Evolutionary conservation across 495 filamentous ascomycete species (phyloP), one percentile per base, ranked within the genome.

Genomic region (Mytilinidion resinicola): DNA sequence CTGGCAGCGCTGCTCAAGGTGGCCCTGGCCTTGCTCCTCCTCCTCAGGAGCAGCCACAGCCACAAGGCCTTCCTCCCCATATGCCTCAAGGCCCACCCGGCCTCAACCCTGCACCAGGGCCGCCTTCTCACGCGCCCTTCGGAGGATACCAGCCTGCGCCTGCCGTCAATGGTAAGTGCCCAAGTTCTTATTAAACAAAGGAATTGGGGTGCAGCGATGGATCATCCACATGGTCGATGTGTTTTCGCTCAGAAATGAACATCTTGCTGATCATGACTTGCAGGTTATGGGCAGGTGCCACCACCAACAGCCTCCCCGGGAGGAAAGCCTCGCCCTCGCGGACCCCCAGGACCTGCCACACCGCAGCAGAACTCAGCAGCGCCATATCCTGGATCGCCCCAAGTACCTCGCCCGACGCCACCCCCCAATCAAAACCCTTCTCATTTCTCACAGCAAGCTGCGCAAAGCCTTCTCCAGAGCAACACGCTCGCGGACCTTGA

Each of bases 401-500:
- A 91, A 66, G 84, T 93, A 48, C 83, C 85, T 39, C 89, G 91
- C 47, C 91, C 90, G 2, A 90, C 87, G 8, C 88, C 90, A 33
- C 85, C 79, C 44, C 79, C 73, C 42, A 73, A 62, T 69, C 82
- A 72, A 71, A 73, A 73, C 57, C 76, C 72, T 63, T 55, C 57
- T 41, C 64, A 68, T n/a, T 53, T 66, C 1, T 21, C 58, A 10
- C 68, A 51, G 43, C 68, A 59, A 61, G 60, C 61, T 39, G 58
- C 60, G 25, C 25, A 30, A 30, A 30, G 25, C 41, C 76, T 80
- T 63, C 79, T 78, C 55, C 78, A 81, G 25, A 85, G 84, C 42
- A 97, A 96, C 70, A 82, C 84, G 63, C 80, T 98, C 15, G 88
- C 88, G 54, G 92, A 97, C 61, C 79, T 96, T 61, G 90, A 96